These are phyloP conservation scores for Phytomonas francai DNA, from an alignment of 208 protist species.

Conservation along the genomic window DNA sequence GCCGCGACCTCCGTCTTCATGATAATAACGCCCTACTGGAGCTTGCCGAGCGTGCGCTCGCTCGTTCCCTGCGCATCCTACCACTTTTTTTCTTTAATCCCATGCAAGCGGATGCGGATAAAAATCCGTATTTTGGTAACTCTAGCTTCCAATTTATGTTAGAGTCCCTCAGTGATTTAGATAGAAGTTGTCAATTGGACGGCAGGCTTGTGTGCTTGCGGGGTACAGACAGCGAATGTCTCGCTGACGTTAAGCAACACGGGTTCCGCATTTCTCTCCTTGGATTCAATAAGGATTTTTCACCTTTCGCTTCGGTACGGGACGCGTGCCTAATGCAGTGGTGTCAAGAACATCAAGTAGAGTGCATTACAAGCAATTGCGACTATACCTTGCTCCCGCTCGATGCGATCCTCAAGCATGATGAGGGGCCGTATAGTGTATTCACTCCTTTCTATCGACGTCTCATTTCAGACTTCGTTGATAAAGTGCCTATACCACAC, in stretches of 20 bases:
- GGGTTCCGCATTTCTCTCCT: constrained; percentile 42
- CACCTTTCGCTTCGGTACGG: constrained; percentile 50
- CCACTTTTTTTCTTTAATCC: constrained; percentile 81
- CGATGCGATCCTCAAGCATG: constrained; percentile 23
- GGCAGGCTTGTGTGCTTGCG: constrained; percentile 51
- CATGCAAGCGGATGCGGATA: constrained; percentile 35
- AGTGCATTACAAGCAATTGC: constrained; percentile 21
- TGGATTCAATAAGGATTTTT: constrained; percentile 69
- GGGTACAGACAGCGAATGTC: constrained; percentile 41
- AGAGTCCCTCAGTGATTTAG: constrained; percentile 50
- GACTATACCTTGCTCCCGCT: constrained; percentile 60
- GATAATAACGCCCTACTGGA: constrained; percentile 65
- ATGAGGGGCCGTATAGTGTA: constrained; percentile 50
- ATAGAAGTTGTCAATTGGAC: constrained; percentile 37
- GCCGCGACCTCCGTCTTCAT: constrained; percentile 46
- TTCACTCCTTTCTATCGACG: constrained; percentile 70
- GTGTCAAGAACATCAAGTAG: constrained; percentile 21
- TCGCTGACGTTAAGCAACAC: constrained; percentile 21
- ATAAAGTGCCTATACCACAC: constrained; percentile 19
- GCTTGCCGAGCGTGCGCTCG: constrained; percentile 21
- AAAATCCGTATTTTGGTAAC: constrained; percentile 64
- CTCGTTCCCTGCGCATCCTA: constrained; percentile 24
- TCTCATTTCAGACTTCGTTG: constrained; percentile 31
- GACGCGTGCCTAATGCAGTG: constrained; percentile 36
- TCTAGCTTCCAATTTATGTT: constrained; percentile 66